phyloP scores from a whole-genome alignment of 2,329 filamentous ascomycete species.

The Arthrobotrys pseudoclavata region DNA sequence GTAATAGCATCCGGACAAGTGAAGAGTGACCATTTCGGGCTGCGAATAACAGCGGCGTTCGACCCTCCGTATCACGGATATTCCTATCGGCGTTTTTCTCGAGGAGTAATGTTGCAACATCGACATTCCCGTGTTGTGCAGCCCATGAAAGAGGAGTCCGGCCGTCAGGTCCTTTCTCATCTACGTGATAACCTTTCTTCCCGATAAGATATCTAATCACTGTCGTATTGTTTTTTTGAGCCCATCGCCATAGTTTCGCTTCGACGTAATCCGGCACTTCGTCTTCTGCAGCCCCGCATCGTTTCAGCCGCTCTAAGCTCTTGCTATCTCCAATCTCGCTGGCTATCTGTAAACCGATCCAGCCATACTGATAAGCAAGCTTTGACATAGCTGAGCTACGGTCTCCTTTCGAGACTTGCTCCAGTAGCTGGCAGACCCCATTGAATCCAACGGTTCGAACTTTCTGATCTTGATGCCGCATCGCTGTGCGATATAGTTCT shows the following conservation, averaged over 20 bases:
- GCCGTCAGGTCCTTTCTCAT: constrained; percentile 2
- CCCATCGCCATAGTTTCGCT: constrained; percentile 22
- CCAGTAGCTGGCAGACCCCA: constrained; percentile 27
- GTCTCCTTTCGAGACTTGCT: background rate
- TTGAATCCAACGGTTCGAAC: constrained; percentile 11
- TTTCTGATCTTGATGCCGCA: background rate
- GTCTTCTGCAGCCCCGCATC: constrained; percentile 9
- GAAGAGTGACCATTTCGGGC: constrained; percentile 14
- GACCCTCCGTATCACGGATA: constrained; percentile 8
- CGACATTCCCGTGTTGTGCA: constrained; percentile 23
- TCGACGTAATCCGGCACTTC: constrained; percentile 17
- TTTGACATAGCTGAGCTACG: background rate
- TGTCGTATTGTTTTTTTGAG: constrained; percentile 7
- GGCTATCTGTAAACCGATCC: constrained; percentile 45
- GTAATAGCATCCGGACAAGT: background rate
- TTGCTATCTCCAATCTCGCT: constrained; percentile 4
- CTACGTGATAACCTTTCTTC: background rate
- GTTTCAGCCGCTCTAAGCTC: background rate
- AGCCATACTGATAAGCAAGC: constrained; percentile 28
- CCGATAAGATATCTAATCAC: constrained; percentile 23
- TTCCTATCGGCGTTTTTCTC: background rate
- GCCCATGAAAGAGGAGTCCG: constrained; percentile 29
- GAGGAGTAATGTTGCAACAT: constrained; percentile 22
- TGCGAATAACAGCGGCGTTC: constrained; percentile 24
- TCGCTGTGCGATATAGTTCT: constrained; percentile 30